These are phyloP conservation scores for Draba incana DNA, from an alignment of 345 rosid genomes.

Conservation along the genomic window DNA sequence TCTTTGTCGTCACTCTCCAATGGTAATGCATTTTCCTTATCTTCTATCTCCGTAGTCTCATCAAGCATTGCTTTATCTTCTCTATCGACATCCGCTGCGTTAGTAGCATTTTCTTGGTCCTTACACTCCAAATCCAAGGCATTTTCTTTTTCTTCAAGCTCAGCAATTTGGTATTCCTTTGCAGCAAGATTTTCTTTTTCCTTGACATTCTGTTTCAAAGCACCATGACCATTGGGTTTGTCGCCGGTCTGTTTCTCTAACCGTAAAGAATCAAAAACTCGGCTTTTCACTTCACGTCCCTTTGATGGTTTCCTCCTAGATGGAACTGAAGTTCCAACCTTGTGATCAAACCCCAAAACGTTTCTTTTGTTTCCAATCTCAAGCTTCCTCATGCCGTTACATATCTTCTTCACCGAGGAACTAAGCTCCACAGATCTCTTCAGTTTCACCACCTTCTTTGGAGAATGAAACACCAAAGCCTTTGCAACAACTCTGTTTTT, in stretches of 20 bases:
- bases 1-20: background rate
- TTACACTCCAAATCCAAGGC: constrained; percentile 40
- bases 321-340: constrained; percentile 42
- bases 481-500: too few relatives aligned
- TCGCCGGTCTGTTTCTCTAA: constrained; percentile 44
- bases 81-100: constrained; percentile 30
- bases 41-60: constrained; percentile 36
- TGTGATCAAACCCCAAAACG: constrained; percentile 39
- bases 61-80: constrained; percentile 36
- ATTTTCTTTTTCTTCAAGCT: constrained; percentile 37
- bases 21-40: constrained; percentile 30
- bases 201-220: constrained; percentile 45
- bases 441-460: constrained; percentile 61
- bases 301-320: constrained; percentile 53
- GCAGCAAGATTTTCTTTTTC: constrained; percentile 29
- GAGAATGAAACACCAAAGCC: constrained; percentile 17
- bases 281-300: constrained; percentile 84
- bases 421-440: constrained; percentile 60
- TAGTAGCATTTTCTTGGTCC: constrained; percentile 45
- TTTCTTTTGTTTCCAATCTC: constrained; percentile 57
- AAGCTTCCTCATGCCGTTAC: constrained; percentile 72
- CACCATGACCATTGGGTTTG: constrained; percentile 42
- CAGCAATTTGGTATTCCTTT: constrained; percentile 31
- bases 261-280: constrained; percentile 72
- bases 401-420: constrained; percentile 51